These are phyloP conservation scores for Camelina neglecta DNA, from an alignment of 345 rosid genomes.

Conservation along the genomic window DNA sequence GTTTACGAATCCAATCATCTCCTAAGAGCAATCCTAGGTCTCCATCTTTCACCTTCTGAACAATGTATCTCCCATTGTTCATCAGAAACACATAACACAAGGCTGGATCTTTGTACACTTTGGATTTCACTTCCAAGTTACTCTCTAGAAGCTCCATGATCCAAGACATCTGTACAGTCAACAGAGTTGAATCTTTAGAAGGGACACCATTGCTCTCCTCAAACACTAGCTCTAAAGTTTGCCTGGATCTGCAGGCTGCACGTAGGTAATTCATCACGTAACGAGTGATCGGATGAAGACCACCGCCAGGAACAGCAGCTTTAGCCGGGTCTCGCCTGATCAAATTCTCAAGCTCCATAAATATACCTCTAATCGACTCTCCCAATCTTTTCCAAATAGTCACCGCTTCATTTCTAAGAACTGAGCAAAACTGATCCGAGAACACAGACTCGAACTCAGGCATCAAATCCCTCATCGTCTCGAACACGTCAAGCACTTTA, in stretches of 20 bases:
- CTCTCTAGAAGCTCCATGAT: constrained; percentile 93
- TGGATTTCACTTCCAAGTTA: constrained; percentile 83
- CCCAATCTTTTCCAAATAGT: constrained; percentile 81
- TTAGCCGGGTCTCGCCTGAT: constrained; percentile 89
- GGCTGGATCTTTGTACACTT: constrained; percentile 71
- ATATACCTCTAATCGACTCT: constrained; percentile 78
- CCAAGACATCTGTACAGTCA: constrained; percentile 83
- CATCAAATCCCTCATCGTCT: constrained; percentile 78
- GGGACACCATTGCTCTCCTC: constrained; percentile 61
- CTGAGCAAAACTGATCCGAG: constrained; percentile 73
- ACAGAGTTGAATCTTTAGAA: constrained; percentile 56
- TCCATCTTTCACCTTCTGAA: constrained; percentile 78
- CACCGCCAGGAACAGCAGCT: constrained; percentile 82
- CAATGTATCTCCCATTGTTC: constrained; percentile 86
- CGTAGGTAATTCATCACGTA: constrained; percentile 90
- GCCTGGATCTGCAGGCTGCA: constrained; percentile 79
- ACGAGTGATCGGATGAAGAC: constrained; percentile 86
- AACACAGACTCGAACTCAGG: constrained; percentile 75
- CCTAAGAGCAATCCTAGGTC: constrained; percentile 75
- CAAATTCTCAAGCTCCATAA: constrained; percentile 92
- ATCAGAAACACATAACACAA: constrained; percentile 73
- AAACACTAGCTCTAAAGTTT: constrained; percentile 77
- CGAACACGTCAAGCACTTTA: constrained; percentile 83
- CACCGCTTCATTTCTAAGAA: constrained; percentile 72
- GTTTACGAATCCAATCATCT: constrained; percentile 88